Conservation (phyloP, 2,329 filamentous ascomycete genomes). For the Scedosporium dehoogii region DNA sequence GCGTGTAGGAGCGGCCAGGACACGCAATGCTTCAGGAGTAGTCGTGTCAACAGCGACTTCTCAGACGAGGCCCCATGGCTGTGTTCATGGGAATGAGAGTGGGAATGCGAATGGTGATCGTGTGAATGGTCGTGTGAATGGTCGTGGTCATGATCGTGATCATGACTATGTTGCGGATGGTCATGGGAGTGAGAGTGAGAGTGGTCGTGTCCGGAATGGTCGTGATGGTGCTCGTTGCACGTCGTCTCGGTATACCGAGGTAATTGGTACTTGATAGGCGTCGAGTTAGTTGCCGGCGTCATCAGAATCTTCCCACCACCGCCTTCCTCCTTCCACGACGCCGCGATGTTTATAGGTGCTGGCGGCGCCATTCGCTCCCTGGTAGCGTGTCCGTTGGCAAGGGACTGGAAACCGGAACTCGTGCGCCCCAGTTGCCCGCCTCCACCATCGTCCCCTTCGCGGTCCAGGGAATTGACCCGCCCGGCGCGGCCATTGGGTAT, state of each 20-base stretch:
- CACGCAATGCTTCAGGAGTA: constrained; percentile 60
- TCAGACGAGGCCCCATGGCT: constrained; percentile 14
- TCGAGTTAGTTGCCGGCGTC: constrained; percentile 18
- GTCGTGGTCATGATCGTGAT: constrained; percentile 14
- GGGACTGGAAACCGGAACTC: background rate
- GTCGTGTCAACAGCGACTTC: constrained; percentile 57
- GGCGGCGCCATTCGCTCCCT: background rate
- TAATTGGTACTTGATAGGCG: constrained; percentile 22
- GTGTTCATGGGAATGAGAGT: constrained; percentile 16
- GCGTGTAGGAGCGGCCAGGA: constrained; percentile 72
- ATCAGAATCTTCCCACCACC: constrained; percentile 1
- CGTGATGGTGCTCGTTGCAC: constrained; percentile 18
- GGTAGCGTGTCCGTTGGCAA: background rate
- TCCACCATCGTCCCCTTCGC: background rate
- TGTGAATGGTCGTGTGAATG: constrained; percentile 16
- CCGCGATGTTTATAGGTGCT: constrained; percentile 2
- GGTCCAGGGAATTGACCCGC: background rate
- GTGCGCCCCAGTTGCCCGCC: background rate
- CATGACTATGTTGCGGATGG: constrained; percentile 13
- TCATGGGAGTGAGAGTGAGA: constrained; percentile 13
- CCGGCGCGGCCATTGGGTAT: background rate
- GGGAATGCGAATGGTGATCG: constrained; percentile 15
- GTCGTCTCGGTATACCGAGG: constrained; percentile 21
- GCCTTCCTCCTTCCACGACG: background rate
- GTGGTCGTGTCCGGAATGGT: constrained; percentile 21